Evolutionary conservation across 352 stramenopile species (phyloP).

Genomic region (Phytophthora nicotianae): DNA sequence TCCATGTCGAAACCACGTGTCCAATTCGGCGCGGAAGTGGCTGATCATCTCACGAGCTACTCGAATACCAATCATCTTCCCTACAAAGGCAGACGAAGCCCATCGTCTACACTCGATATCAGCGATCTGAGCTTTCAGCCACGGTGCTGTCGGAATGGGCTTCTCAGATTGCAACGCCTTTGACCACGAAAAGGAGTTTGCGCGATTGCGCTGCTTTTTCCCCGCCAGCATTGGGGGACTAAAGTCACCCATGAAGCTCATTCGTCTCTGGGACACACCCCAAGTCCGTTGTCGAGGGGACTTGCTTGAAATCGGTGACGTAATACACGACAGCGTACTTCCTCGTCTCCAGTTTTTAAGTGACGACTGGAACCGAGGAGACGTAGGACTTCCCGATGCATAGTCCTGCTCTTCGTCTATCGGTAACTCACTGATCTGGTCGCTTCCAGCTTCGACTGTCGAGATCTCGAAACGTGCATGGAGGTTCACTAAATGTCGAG

Average conservation of each 20-base stretch:
- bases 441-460: slow-evolving; percentile 34
- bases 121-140: slow-evolving; percentile 83
- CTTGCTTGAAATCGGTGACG: slow-evolving; percentile 23
- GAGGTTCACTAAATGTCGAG: slow-evolving; percentile 77
- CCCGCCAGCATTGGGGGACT: slow-evolving; percentile 26
- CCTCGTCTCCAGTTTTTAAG: slow-evolving; percentile 24
- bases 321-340: slow-evolving; percentile 28
- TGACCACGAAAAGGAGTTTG: slow-evolving; percentile 57
- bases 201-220: slow-evolving; percentile 36
- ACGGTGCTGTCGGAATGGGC: slow-evolving; percentile 47
- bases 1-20: slow-evolving; percentile 47
- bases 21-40: slow-evolving; percentile 72
- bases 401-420: slow-evolving; percentile 6
- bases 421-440: slow-evolving; percentile 8
- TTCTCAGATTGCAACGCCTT: slow-evolving; percentile 46
- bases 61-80: slow-evolving; percentile 87
- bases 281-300: slow-evolving; percentile 29
- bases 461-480: slow-evolving; percentile 71
- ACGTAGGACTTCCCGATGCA: slow-evolving; percentile 25
- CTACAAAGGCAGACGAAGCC: slow-evolving; percentile 87
- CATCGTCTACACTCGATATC: slow-evolving; percentile 86
- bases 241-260: slow-evolving; percentile 59
- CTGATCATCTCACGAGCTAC: slow-evolving; percentile 87
- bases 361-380: slow-evolving; percentile 36
- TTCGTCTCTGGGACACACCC: slow-evolving; percentile 53